Percentiles rank a stretch among this genome's conserved stretches.
Evolutionary conservation across 2,329 filamentous ascomycete species (phyloP).

Genomic region (Fusarium tricinctum): DNA sequence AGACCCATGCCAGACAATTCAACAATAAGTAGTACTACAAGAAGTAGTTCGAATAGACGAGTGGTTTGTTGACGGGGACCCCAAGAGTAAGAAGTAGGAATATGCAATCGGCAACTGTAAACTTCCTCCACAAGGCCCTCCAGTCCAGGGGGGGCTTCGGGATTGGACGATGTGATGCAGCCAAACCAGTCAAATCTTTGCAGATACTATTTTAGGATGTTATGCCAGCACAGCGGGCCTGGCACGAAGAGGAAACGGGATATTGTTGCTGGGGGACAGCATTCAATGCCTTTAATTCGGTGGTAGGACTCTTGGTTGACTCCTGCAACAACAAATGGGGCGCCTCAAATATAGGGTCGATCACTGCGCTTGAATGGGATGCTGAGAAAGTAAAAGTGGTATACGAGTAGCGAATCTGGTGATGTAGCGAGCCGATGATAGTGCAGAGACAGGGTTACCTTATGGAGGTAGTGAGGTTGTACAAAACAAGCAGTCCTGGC

Average conservation of each 20-base stretch:
- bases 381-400: conserved; percentile 15
- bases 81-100: conserved; percentile 1
- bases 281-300: neutral
- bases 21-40: neutral
- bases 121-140: conserved; percentile 32
- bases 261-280: neutral
- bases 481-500: conserved; percentile 17
- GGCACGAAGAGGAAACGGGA: neutral
- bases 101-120: conserved; percentile 6
- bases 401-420: conserved; percentile 20
- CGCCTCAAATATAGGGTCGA: neutral
- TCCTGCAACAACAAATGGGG: neutral
- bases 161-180: conserved; percentile 40
- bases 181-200: conserved; percentile 25
- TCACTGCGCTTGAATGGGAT: conserved; percentile 1
- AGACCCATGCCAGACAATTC: conserved; percentile 4
- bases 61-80: neutral
- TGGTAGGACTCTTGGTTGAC: neutral
- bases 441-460: conserved; percentile 14
- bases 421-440: conserved; percentile 25
- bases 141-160: conserved; percentile 28
- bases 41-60: conserved; percentile 6
- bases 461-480: conserved; percentile 6
- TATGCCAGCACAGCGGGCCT: conserved; percentile 43
- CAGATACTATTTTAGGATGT: conserved; percentile 46